A percentile compares a stretch with the other conserved stretches of the same genome.
These are phyloP conservation scores for Entelexis paramagnoliae DNA, from an alignment of 1,139 yeast species.

Conservation along the genomic window DNA sequence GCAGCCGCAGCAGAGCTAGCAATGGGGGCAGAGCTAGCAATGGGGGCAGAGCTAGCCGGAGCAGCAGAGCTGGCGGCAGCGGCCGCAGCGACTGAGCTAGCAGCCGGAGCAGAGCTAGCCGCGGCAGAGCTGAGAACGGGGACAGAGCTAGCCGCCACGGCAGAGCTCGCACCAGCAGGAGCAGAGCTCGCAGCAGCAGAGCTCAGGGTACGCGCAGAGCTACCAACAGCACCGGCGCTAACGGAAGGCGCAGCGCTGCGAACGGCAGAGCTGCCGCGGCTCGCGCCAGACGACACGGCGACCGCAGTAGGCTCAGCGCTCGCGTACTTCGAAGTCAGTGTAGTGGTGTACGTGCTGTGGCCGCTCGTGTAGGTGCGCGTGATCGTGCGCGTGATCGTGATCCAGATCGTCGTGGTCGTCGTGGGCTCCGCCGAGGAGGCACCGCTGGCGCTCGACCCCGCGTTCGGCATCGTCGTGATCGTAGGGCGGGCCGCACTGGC, in stretches of 20 bases:
- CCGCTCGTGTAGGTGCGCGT: slow-evolving; percentile 8
- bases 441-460: neutral
- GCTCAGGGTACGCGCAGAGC: no score
- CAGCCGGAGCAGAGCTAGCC: slow-evolving; percentile 6
- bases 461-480: slow-evolving; percentile 11
- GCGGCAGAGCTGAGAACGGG: neutral
- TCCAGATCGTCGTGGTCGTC: slow-evolving; percentile 19
- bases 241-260: neutral
- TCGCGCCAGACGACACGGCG: slow-evolving; percentile 4
- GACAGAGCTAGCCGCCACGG: neutral
- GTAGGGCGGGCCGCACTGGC: slow-evolving; percentile 16
- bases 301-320: slow-evolving; percentile 13
- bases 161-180: neutral
- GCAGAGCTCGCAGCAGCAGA: slow-evolving; percentile 10
- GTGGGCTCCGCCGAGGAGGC: slow-evolving; percentile 9
- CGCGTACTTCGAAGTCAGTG: slow-evolving; percentile 4
- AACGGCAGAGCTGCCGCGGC: slow-evolving; percentile 19
- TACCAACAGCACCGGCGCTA: neutral
- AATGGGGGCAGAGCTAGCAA: neutral
- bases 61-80: neutral
- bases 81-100: no score
- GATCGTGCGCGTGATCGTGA: slow-evolving; percentile 19
- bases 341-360: slow-evolving; percentile 5
- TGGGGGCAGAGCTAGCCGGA: slow-evolving; percentile 4
- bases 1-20: slow-evolving; percentile 8